Base-by-base conservation (phyloP, 2,329 filamentous ascomycete species). In the Stagonosporopsis rhizophila region DNA sequence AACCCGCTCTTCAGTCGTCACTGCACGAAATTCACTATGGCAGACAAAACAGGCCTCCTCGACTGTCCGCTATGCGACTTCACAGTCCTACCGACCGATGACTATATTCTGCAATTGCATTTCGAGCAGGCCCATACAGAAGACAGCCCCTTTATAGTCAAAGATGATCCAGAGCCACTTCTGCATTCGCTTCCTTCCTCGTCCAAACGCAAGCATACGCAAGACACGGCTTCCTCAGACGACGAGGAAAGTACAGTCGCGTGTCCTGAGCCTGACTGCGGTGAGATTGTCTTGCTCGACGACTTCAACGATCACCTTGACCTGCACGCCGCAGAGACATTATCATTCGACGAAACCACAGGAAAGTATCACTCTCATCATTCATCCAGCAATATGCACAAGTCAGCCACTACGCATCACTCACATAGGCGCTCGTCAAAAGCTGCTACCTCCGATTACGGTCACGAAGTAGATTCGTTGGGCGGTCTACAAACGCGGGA, bases 231-330 rank as follows among this genome's bases (percentile, higher is more conserved):
- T 72, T 69, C 71, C 62, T 69, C 66, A 41, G 60, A 67, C 50
- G 66, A 71, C 38, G 67, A 72, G 30, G 69, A 69, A 56, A 64
- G 61, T 49, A 65, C 44, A 14, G 73, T 76, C 28, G 69, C 69
- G 55, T 81, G 80, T 63, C 77, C 78, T 8, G 72, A 78, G 44
- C 60, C 69, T 22, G 73, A 77, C 41, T 81, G 79, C 68, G 75
- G 75, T 52, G 79, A 82, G 59, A 60, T 75, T 46, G 64, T 82
- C 50, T 67, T 72, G 49, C 60, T 80, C 22, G 59, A 62, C 20
- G 78, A 80, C 44, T 73, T 78, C 51, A 77, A 80, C 64, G 77
- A 82, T 44, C 80, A 82, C 68, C 69, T 81, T 48, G 74, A 80
- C 51, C 71, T 79, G 30, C 80, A 82, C 70, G 64, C 69, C 52